Evolutionary conservation across 768 basidiomycete species (phyloP), one percentile per base, ranked within the genome.

Genomic region (Suillus subalutaceus): DNA sequence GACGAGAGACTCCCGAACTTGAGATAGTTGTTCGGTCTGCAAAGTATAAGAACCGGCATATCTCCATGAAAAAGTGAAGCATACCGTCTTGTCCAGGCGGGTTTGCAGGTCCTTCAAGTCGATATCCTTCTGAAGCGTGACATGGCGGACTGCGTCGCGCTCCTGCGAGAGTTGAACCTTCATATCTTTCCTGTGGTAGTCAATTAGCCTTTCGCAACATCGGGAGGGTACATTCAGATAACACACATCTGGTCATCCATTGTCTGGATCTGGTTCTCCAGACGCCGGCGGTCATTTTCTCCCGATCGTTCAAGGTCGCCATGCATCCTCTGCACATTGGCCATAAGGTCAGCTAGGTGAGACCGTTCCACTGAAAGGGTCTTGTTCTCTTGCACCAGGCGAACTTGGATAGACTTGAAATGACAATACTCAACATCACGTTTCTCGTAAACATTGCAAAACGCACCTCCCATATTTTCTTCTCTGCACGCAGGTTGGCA

Each of bases 401-500:
- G 90, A 55, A 72, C 72, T 83, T 97, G 94, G 40, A 92, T 85
- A 68, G 86, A 87, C 94, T 95, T 68, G 57, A 6, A 37, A n/a
- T 61, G 32, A 53, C 56, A 62, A 7, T 52, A 26, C 13, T 72
- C 56, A 72, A n/a, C 48, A 8, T 62, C 35, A n/a, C 9, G 9
- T 9, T 26, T 16, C 4, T n/a, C 26, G 6, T 6, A 30, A 66
- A 32, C 46, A 26, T 15, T 35, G 26, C 32, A 5, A 41, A 44
- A 73, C 85, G 40, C 62, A 93, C 94, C 89, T 94, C 93, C 91
- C 92, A 94, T 43, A 96, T 92, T 72, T 88, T 90, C 82, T 94
- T 96, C 84, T 99, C 97, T 0, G 95, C 96, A 52, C 91, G 88
- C 20, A 97, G 84, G 74, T 93, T 96, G 3, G 93, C 91, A 68